Conservation (phyloP, 2,329 filamentous ascomycete species). For the Aspergillaceae sp. region DNA sequence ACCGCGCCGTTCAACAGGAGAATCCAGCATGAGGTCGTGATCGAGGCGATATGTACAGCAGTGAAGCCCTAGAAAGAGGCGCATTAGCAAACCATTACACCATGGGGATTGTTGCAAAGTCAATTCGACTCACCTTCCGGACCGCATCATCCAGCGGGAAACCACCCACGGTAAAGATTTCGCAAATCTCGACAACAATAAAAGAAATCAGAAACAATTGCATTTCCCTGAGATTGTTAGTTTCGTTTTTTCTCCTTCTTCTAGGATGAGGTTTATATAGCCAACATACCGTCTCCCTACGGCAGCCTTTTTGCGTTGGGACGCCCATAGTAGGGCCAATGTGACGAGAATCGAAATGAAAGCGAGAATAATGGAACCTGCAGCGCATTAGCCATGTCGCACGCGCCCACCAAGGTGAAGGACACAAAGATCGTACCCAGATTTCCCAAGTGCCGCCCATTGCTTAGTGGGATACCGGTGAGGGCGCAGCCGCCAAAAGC, state of each 20-base stretch:
- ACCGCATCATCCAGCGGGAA: conserved; percentile 67
- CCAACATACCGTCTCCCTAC: conserved; percentile 72
- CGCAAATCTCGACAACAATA: conserved; percentile 81
- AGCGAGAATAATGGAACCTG: conserved; percentile 84
- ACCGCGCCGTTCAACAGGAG: conserved; percentile 86
- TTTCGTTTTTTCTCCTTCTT: no score
- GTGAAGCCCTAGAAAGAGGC: conserved; percentile 60
- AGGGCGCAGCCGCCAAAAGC: conserved; percentile 65
- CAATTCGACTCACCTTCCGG: conserved; percentile 51
- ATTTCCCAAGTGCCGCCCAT: no score
- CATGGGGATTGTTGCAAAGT: neutral
- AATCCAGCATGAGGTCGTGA: conserved; percentile 81
- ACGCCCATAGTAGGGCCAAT: conserved; percentile 63
- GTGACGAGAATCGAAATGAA: conserved; percentile 65
- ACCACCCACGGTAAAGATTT: conserved; percentile 90
- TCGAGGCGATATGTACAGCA: conserved; percentile 81
- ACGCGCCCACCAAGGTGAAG: no score
- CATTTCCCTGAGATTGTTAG: conserved; percentile 62
- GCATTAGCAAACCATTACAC: conserved; percentile 5
- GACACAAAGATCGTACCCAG: no score
- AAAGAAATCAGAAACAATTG: conserved; percentile 85
- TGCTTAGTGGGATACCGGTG: conserved; percentile 52
- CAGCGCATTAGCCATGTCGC: no score
- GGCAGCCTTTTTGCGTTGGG: conserved; percentile 83
- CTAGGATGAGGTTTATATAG: no score